phyloP scores from a whole-genome alignment of 2,329 filamentous ascomycete genomes.

The Penicillium olsonii region DNA sequence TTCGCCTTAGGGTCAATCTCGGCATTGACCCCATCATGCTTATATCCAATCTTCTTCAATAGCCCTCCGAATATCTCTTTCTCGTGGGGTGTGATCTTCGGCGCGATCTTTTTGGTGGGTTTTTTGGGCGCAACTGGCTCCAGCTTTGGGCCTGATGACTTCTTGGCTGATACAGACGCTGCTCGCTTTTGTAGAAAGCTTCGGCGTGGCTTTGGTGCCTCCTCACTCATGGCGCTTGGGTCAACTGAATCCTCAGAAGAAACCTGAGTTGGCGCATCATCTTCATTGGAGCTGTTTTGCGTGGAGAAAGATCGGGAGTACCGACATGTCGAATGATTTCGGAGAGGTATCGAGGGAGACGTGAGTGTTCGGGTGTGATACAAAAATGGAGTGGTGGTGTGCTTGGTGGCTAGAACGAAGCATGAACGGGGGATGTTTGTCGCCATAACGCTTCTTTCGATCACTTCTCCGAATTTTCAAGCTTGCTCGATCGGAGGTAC shows the following conservation, averaged over 20 bases:
- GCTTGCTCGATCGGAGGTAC: background rate
- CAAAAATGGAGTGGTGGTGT: conserved; percentile 63
- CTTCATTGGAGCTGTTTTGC: conserved; percentile 2
- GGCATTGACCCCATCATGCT: conserved; percentile 2
- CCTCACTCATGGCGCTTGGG: background rate
- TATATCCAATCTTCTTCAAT: conserved; percentile 17
- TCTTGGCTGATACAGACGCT: conserved; percentile 6
- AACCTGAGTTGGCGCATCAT: conserved; percentile 1
- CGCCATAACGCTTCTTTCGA: conserved; percentile 32
- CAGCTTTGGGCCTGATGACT: background rate
- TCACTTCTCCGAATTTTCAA: background rate
- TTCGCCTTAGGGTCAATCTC: background rate
- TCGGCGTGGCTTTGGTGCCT: conserved; percentile 14
- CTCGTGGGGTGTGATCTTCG: conserved; percentile 26
- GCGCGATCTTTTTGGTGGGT: background rate
- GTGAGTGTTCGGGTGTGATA: conserved; percentile 69
- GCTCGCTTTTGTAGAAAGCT: conserved; percentile 28
- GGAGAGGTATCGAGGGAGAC: conserved; percentile 11
- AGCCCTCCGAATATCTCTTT: conserved; percentile 23
- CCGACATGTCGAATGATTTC: conserved; percentile 8
- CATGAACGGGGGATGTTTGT: conserved; percentile 33
- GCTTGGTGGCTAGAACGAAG: conserved; percentile 26
- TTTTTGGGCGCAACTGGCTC: background rate
- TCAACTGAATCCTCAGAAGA: conserved; percentile 3
- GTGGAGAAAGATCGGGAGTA: conserved; percentile 21